These are phyloP conservation scores for Saccharomycopsis selenospora DNA, from an alignment of 805 yeast species.

Conservation along the genomic window DNA sequence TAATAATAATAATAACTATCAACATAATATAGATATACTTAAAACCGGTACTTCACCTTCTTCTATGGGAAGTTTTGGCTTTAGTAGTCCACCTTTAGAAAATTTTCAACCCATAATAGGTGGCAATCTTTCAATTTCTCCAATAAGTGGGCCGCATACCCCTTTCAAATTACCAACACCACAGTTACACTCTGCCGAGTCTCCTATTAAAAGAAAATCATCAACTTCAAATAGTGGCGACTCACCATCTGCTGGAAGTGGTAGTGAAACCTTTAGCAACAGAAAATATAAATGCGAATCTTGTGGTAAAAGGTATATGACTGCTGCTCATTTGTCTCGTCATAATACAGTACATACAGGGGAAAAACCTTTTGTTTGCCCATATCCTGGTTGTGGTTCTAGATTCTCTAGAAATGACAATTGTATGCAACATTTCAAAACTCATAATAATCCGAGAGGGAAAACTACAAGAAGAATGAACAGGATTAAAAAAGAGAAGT, in stretches of 20 bases:
- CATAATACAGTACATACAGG: slow-evolving; percentile 19
- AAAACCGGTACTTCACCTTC: background rate
- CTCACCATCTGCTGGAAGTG: background rate
- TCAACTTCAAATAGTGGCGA: background rate
- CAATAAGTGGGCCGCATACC: no score
- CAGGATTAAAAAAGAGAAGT: slow-evolving; percentile 2
- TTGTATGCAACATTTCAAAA: slow-evolving; percentile 20
- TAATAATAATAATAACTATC: no score
- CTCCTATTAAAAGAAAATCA: background rate
- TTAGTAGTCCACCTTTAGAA: slow-evolving; percentile 1
- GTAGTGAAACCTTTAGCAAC: background rate
- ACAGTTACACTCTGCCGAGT: no score
- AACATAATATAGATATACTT: background rate
- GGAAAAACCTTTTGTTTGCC: slow-evolving; percentile 18
- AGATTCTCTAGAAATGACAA: slow-evolving; percentile 20
- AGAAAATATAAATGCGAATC: slow-evolving; percentile 11
- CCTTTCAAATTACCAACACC: no score
- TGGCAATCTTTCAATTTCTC: no score
- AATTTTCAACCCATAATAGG: no score
- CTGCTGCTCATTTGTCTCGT: slow-evolving; percentile 18
- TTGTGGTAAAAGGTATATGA: slow-evolving; percentile 19
- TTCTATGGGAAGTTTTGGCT: background rate
- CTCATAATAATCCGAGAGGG: slow-evolving; percentile 20
- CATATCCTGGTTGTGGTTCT: slow-evolving; percentile 20
- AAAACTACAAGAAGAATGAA: slow-evolving; percentile 20